Conservation (phyloP, 768 basidiomycete genomes). For the Scleroderma citrinum region DNA sequence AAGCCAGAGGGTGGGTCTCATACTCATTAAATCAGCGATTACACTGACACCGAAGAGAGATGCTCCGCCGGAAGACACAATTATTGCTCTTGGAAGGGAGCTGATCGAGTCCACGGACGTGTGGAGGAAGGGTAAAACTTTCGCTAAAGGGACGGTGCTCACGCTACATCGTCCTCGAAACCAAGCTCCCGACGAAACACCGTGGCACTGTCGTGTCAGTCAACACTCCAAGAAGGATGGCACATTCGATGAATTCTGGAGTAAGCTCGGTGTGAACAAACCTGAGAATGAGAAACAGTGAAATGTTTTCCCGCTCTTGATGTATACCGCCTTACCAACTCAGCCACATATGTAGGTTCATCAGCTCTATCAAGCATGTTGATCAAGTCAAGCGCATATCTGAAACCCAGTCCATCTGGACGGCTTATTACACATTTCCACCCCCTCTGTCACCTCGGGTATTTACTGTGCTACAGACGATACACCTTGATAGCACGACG, state of each 20-base stretch:
- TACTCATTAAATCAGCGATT: too few relatives aligned
- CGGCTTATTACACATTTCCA: conserved; percentile 65
- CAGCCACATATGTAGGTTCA: conserved; percentile 42
- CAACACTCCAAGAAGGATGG: conserved; percentile 59
- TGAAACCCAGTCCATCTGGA: conserved; percentile 61
- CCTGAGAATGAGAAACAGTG: conserved; percentile 66
- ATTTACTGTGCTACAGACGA: conserved; percentile 71
- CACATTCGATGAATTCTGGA: conserved; percentile 72
- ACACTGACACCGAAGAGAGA: conserved; percentile 31
- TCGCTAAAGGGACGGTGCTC: conserved; percentile 47
- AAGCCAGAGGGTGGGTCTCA: conserved; percentile 33
- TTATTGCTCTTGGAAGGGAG: conserved; percentile 47
- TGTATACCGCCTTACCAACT: neutral
- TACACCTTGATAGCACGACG: conserved; percentile 41
- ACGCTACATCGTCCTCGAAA: conserved; percentile 45
- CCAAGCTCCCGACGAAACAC: conserved; percentile 43
- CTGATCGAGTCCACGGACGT: conserved; percentile 49
- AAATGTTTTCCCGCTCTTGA: conserved; percentile 11
- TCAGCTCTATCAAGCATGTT: conserved; percentile 59
- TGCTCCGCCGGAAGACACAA: conserved; percentile 53
- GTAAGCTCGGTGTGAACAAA: conserved; percentile 59
- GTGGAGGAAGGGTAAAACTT: conserved; percentile 69
- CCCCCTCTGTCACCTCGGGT: conserved; percentile 67
- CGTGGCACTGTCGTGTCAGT: conserved; percentile 67
- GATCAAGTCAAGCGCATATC: conserved; percentile 59